Percentiles rank a stretch among this genome's conserved stretches.
Evolutionary conservation across 1,284 basidiomycete genomes (phyloP).

Genomic region (Exobasidium cylindrosporum): DNA sequence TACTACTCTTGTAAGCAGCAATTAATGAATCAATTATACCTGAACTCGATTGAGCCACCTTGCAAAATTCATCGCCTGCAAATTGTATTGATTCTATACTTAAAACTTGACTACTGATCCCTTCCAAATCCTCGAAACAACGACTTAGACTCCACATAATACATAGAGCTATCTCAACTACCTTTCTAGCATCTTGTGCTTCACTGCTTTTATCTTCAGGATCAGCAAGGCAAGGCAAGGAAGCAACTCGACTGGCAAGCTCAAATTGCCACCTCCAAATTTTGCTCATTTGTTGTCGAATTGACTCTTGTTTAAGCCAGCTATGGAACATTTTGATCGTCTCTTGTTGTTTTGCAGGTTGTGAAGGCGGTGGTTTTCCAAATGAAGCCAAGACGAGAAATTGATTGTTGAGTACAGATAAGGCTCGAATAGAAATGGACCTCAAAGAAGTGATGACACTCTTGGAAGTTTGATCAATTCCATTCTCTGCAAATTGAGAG

Average conservation of each 20-base stretch:
- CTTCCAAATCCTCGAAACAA: slow-evolving; percentile 24
- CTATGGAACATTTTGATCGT: slow-evolving; percentile 17
- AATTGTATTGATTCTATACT: slow-evolving; percentile 12
- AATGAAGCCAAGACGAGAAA: slow-evolving; percentile 32
- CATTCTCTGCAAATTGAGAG: not conserved
- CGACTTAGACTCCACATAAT: slow-evolving; percentile 42
- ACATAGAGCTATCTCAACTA: slow-evolving; percentile 43
- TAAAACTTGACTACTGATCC: slow-evolving; percentile 10
- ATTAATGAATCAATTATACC: slow-evolving; percentile 3
- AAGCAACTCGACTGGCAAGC: not conserved
- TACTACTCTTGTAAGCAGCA: slow-evolving; percentile 8
- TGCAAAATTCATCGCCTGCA: not conserved
- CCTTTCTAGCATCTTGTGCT: slow-evolving; percentile 30
- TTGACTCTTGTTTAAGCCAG: slow-evolving; percentile 19
- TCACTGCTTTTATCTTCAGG: not conserved
- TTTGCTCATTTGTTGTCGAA: slow-evolving; percentile 12
- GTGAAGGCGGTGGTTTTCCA: slow-evolving; percentile 44
- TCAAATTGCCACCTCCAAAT: not conserved
- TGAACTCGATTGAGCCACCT: not conserved
- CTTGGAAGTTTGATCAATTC: not conserved
- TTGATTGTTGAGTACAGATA: slow-evolving; percentile 42
- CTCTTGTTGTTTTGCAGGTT: slow-evolving; percentile 21
- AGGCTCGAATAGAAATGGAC: slow-evolving; percentile 19
- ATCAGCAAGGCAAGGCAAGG: not conserved
- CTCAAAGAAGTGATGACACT: not conserved